phyloP scores from a whole-genome alignment of 2,329 filamentous ascomycete species.

The Microdochium nivale region DNA sequence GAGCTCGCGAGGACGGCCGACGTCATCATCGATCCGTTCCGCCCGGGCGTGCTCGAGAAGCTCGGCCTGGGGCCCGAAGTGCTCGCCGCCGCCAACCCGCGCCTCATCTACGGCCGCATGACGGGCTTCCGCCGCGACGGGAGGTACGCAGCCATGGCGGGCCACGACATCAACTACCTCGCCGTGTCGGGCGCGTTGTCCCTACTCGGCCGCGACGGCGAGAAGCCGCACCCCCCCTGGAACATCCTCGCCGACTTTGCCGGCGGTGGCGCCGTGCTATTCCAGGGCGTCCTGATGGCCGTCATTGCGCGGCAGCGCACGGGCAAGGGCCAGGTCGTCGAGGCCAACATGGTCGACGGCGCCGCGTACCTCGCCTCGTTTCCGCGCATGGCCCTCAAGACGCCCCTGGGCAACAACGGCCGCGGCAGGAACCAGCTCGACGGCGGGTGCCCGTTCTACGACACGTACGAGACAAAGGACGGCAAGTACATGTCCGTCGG shows the following conservation, averaged over 20 bases:
- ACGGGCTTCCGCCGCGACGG: constrained; percentile 86
- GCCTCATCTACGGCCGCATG: constrained; percentile 75
- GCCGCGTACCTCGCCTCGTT: constrained; percentile 71
- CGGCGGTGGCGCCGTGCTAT: constrained; percentile 75
- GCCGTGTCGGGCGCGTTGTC: constrained; percentile 74
- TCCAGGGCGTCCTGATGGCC: constrained; percentile 75
- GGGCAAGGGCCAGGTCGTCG: constrained; percentile 77
- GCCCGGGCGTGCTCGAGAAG: constrained; percentile 82
- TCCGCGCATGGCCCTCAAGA: constrained; percentile 59
- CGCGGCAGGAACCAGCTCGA: constrained; percentile 75
- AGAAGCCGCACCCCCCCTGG: constrained; percentile 67
- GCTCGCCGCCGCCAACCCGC: constrained; percentile 59
- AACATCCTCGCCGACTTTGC: constrained; percentile 91
- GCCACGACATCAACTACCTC: constrained; percentile 95
- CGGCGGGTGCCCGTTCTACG: constrained; percentile 80
- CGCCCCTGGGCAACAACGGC: constrained; percentile 49
- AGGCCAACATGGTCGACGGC: constrained; percentile 96
- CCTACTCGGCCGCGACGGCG: constrained; percentile 61
- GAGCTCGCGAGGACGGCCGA: constrained; percentile 57
- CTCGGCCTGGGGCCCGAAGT: constrained; percentile 67
- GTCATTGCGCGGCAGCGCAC: constrained; percentile 55
- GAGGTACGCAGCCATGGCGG: constrained; percentile 78
- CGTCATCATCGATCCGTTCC: constrained; percentile 86
- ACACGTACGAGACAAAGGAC: constrained; percentile 79
- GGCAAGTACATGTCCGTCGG: constrained; percentile 79